Base-by-base conservation (phyloP, 2,329 filamentous ascomycete genomes). In the Myriangium duriaei region DNA sequence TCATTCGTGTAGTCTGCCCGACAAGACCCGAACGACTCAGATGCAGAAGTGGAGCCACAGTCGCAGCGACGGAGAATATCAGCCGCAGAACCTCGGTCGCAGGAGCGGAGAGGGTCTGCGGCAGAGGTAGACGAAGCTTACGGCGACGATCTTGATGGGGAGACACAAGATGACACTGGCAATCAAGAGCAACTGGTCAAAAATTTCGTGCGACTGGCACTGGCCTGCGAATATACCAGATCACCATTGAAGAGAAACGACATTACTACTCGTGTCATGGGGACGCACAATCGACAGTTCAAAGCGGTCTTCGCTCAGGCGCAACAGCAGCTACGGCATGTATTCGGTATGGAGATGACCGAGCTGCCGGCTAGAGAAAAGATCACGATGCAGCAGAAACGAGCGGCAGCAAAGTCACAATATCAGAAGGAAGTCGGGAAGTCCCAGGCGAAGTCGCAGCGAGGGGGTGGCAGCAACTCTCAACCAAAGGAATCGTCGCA, bases 341-440 rank as follows among this genome's bases (percentile, higher is more conserved):
- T 78, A 1, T 96, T 94, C 60, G 91, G 91, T n/a, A 94, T 96
- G 86, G 72, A 87, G 56, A 72, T 98, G 68, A 69, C 75, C 3
- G 87, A 95, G 60, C 67, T 96, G 34, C 86, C 91, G 0, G 67
- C 72, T 1, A 74, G 72, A 51, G 88, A 95, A 52, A 92, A 86
- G 58, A 71, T 82, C 34, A 85, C 85, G 0, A 4, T 26, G 32
- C n/a, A 19, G 24, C 24, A 36, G 11, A 31, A 12, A 14, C 24
- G 16, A 14, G 19, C 18, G 15, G 34, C 18, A 21, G 28, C 35
- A 12, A 30, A 30, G 35, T n/a, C 12, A 3, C 13, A 18, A 26
- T 12, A 14, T n/a, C 24, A 31, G 28, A 16, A 12, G 12, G 35
- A 18, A 26, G n/a, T 12, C 13, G 12, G 12, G 32, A 21, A 21